Conservation (phyloP, 768 basidiomycete species). For the Roridomyces roridus region DNA sequence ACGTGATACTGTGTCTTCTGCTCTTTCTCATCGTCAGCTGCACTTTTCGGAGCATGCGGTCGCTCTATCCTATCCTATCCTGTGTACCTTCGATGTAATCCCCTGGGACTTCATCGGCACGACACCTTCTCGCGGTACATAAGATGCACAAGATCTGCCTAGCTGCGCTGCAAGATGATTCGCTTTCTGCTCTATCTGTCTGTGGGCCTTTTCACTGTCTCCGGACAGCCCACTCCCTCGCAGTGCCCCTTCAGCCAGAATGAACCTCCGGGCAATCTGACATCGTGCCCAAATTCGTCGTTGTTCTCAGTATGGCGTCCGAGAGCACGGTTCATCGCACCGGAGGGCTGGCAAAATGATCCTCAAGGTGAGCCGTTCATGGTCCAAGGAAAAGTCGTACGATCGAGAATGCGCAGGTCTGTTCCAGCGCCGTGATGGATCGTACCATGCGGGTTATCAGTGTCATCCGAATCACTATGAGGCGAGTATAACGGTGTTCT, state of each 20-base stretch:
- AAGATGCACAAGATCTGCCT: not conserved
- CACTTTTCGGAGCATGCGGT: not conserved
- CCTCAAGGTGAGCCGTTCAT: slow-evolving; percentile 5
- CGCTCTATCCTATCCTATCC: too few species aligned
- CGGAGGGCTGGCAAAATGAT: slow-evolving; percentile 20
- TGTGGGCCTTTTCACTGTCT: not conserved
- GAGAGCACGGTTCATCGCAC: slow-evolving; percentile 14
- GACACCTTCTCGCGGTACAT: too few species aligned
- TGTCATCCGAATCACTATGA: slow-evolving; percentile 13
- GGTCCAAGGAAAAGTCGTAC: too few species aligned
- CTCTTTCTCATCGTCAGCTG: slow-evolving; percentile 10
- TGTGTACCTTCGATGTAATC: too few species aligned
- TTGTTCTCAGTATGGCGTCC: slow-evolving; percentile 21
- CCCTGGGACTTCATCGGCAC: too few species aligned
- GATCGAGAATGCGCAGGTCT: slow-evolving; percentile 5
- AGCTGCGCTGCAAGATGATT: not conserved
- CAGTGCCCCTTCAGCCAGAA: slow-evolving; percentile 15
- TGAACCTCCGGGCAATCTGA: slow-evolving; percentile 6
- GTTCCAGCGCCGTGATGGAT: slow-evolving; percentile 17
- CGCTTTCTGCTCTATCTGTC: not conserved
- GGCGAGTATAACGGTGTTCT: not conserved
- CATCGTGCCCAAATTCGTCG: slow-evolving; percentile 15
- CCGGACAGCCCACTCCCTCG: not conserved
- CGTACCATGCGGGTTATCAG: slow-evolving; percentile 21
- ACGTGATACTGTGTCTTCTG: not conserved